Evolutionary conservation across 164 flowering plant species (phyloP).

Genomic region (Chloranthus sessilifolius): DNA sequence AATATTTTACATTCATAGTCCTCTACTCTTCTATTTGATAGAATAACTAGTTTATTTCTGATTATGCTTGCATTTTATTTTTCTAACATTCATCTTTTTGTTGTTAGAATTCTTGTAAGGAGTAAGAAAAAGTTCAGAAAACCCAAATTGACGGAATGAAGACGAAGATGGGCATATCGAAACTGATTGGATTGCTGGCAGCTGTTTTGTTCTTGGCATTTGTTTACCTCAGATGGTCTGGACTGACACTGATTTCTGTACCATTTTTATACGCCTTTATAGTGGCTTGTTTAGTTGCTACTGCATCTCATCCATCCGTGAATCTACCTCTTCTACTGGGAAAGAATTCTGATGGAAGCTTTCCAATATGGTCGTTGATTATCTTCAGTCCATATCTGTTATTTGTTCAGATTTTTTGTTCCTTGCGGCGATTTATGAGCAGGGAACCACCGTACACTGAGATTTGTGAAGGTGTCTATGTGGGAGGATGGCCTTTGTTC

Average conservation of each 20-base stretch:
- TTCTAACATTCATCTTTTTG: no score
- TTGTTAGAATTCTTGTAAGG: no score
- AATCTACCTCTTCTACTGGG: constrained; percentile 79
- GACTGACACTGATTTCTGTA: constrained; percentile 36
- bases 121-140: no score
- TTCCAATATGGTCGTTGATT: constrained; percentile 66
- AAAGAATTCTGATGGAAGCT: constrained; percentile 61
- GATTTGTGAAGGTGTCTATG: constrained; percentile 65
- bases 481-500: constrained; percentile 88
- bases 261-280: constrained; percentile 65
- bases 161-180: constrained; percentile 54
- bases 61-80: no score
- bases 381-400: constrained; percentile 59
- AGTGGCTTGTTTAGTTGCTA: constrained; percentile 43
- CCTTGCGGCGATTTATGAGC: constrained; percentile 38
- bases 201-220: constrained; percentile 36
- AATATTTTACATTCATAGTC: no score
- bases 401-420: constrained; percentile 49
- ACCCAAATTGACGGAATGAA: no score
- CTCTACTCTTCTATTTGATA: no score
- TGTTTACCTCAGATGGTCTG: constrained; percentile 23
- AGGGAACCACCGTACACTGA: constrained; percentile 64
- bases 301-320: constrained; percentile 62
- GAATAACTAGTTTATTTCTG: no score
- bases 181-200: constrained; percentile 45